phyloP scores from a whole-genome alignment of 768 basidiomycete genomes.

The Tulasnella sp. region DNA sequence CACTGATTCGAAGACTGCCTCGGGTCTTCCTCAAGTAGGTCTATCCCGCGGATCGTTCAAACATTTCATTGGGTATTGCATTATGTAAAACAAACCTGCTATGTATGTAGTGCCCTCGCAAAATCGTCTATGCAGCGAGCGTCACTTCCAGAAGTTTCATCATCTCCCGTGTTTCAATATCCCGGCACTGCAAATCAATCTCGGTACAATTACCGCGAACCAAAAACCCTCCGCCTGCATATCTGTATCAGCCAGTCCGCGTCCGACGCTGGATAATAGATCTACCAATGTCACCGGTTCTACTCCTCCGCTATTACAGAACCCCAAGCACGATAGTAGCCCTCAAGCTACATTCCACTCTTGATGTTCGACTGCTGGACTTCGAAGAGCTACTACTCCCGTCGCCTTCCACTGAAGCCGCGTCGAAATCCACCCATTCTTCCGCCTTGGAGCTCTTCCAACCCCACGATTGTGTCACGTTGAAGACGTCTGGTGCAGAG shows the following conservation, averaged over 20 bases:
- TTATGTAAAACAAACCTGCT: not conserved
- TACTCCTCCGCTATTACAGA: conserved; percentile 44
- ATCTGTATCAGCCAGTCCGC: not conserved
- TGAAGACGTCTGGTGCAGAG: conserved; percentile 81
- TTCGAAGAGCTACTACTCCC: conserved; percentile 44
- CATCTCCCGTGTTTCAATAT: not conserved
- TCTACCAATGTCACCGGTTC: not conserved
- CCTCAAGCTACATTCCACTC: conserved; percentile 59
- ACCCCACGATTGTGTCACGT: conserved; percentile 86
- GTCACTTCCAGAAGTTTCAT: not conserved
- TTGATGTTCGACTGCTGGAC: conserved; percentile 37
- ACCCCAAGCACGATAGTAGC: conserved; percentile 77
- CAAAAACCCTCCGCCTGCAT: not conserved
- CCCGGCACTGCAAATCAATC: not conserved
- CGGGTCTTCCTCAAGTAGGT: not conserved
- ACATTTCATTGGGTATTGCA: not conserved
- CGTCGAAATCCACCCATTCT: conserved; percentile 42
- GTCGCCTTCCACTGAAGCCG: conserved; percentile 30
- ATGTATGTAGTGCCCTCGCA: not conserved
- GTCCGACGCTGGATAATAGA: not conserved
- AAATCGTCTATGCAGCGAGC: not conserved
- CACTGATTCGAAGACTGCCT: not conserved
- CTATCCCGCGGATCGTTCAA: not conserved
- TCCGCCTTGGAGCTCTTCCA: conserved; percentile 70
- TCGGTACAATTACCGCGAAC: not conserved